Conservation (phyloP, 2,329 filamentous ascomycete species). For the Aspergillus novoparasiticus region DNA sequence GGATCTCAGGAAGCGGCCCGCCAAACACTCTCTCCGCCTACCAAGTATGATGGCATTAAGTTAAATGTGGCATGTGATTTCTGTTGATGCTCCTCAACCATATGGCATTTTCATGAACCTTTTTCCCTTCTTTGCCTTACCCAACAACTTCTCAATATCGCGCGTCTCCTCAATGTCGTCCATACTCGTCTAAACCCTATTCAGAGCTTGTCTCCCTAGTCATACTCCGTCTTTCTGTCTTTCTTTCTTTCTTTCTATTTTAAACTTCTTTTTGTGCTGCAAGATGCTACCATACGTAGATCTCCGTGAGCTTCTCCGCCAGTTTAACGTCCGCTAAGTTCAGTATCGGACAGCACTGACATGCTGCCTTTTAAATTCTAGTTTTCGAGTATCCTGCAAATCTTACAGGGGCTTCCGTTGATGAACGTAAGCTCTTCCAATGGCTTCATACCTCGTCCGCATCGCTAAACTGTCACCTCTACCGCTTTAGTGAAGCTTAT, state of each 20-base stretch:
- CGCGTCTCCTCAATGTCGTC: slow-evolving; percentile 6
- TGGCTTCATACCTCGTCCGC: not conserved
- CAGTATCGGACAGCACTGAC: slow-evolving; percentile 13
- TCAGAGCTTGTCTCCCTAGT: not conserved
- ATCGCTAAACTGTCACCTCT: slow-evolving; percentile 5
- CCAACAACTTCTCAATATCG: slow-evolving; percentile 4
- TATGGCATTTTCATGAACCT: not conserved
- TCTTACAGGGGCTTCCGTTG: slow-evolving; percentile 63
- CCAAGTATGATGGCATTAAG: not conserved
- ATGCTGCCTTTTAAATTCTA: slow-evolving; percentile 33
- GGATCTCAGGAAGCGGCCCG: not conserved
- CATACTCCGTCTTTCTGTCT: not conserved
- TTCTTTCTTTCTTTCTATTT: not conserved
- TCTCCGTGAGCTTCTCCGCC: slow-evolving; percentile 47
- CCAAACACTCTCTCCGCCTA: not conserved
- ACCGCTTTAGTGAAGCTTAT: slow-evolving; percentile 79
- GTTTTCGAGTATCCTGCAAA: slow-evolving; percentile 63
- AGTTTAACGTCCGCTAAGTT: not conserved
- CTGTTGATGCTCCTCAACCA: not conserved
- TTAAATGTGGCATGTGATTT: not conserved
- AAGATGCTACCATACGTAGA: slow-evolving; percentile 68
- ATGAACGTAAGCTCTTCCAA: slow-evolving; percentile 57
- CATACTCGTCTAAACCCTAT: not conserved
- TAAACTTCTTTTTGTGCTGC: slow-evolving; percentile 9
- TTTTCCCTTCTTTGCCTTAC: not conserved